Evolutionary conservation across 345 rosid genomes (phyloP).

Genomic region (Jatropha curcas): DNA sequence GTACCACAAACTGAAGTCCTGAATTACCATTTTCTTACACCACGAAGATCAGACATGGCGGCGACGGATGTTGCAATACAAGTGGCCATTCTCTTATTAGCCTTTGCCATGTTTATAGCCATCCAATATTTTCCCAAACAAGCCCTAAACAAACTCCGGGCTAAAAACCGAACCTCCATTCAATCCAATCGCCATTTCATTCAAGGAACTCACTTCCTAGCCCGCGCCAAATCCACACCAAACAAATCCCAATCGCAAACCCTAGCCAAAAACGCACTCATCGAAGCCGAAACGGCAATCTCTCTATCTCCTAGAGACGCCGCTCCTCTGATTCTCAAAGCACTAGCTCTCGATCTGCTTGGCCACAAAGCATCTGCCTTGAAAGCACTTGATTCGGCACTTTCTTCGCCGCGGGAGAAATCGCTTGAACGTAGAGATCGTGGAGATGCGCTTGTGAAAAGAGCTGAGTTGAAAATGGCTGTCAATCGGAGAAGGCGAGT

Average conservation of each 20-base stretch:
- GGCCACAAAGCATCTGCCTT: conserved; percentile 60
- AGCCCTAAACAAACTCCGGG: conserved; percentile 25
- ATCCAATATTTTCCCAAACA: conserved; percentile 26
- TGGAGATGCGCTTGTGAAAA: conserved; percentile 47
- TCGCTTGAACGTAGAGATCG: conserved; percentile 45
- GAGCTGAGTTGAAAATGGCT: conserved; percentile 60
- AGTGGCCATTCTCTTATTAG: conserved; percentile 21
- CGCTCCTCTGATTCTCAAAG: conserved; percentile 53
- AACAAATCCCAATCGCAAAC: conserved; percentile 40
- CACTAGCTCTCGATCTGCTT: conserved; percentile 48
- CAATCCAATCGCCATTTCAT: conserved; percentile 48
- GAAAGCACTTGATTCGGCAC: conserved; percentile 54
- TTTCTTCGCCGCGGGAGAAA: conserved; percentile 47
- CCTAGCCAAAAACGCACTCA: conserved; percentile 55
- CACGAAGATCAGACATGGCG: conserved; percentile 15
- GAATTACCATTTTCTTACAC: not conserved
- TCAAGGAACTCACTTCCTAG: conserved; percentile 42
- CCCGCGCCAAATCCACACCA: conserved; percentile 45
- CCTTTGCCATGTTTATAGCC: conserved; percentile 30
- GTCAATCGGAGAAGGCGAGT: conserved; percentile 52
- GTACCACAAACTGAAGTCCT: no score
- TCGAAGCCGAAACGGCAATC: conserved; percentile 53
- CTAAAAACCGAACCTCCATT: conserved; percentile 40
- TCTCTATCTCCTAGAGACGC: conserved; percentile 55
- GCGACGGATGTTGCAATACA: conserved; percentile 22